A percentile compares a stretch with the other conserved stretches of the same genome.
phyloP scores from a whole-genome alignment of 1,284 basidiomycete genomes.

The Rhizoctonia solani region DNA sequence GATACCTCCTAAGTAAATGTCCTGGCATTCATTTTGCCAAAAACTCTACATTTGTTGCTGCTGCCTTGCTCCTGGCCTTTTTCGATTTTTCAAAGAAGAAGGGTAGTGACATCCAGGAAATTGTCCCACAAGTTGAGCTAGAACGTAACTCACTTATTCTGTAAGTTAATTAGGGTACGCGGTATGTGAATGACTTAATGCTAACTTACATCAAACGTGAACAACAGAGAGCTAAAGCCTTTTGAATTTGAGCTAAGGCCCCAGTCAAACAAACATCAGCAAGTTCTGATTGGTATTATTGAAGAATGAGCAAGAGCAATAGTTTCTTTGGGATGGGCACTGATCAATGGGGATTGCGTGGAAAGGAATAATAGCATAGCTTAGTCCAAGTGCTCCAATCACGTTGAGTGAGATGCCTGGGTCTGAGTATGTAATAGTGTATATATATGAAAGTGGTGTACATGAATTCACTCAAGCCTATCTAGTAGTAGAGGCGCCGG shows the following conservation, averaged over 20 bases:
- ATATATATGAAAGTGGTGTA: too few species aligned
- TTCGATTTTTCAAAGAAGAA: conserved; percentile 39
- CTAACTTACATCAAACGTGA: background rate
- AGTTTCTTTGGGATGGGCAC: too few species aligned
- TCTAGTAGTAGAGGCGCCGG: too few species aligned
- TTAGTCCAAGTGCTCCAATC: too few species aligned
- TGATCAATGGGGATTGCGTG: too few species aligned
- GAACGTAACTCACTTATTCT: background rate
- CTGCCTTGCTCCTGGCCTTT: conserved; percentile 39
- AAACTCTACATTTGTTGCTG: conserved; percentile 4
- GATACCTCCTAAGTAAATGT: conserved; percentile 9
- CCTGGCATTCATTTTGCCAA: conserved; percentile 28
- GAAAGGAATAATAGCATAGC: too few species aligned
- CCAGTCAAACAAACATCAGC: background rate
- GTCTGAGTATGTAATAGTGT: too few species aligned
- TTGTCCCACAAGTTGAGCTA: background rate
- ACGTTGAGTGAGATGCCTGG: too few species aligned
- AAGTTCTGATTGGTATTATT: too few species aligned
- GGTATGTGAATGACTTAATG: background rate
- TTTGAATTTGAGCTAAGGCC: background rate
- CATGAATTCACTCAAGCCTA: too few species aligned
- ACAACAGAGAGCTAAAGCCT: background rate
- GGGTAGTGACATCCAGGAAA: conserved; percentile 36
- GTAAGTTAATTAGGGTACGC: background rate
- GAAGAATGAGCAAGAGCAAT: too few species aligned